Evolutionary conservation across 192 early-diverging fungal genomes (phyloP), one percentile per base, ranked within the genome.

Genomic region (Geranomyces michiganensis): DNA sequence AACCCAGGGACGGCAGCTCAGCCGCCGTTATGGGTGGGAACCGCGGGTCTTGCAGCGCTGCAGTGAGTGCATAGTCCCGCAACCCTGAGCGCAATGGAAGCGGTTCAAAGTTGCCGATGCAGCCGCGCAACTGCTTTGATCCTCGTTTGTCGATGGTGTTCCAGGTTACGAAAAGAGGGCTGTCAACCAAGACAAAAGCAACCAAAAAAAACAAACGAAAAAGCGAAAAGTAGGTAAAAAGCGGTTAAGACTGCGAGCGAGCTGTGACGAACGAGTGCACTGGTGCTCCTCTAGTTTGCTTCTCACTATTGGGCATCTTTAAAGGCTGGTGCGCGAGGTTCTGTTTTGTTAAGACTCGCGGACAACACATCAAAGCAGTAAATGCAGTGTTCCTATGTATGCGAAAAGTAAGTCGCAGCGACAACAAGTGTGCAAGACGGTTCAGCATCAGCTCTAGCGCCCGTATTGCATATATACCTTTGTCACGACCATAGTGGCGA

Each of bases 21-120:
- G 72, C 56, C 10, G 67, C 49, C 2, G 65, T 65, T 12, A 99
- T 93, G 9, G 95, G 94, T 22, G 75, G 45, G 77, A 99, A 99
- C n/a, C 96, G 88, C 19, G 74, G 74, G 80, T 97, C 96, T 21
- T 82, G 73, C 15, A 95, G 82, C 26, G 94, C 89, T 85, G 90
- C 93, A 32, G 85, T 89, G 49, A 94, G 63, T 2, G 94, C 93
- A 68, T 95, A 96, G 43, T 94, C 84, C 30, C 84, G 79, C 27
- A 98, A 73, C 1, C 94, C 93, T 56, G 72, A 62, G 53, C 84
- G 81, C 14, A 98, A 81, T 26, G 82, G 72, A 81, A 90, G 72
- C 9, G 94, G 70, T 2, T 81, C 71, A 76, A 98, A 98, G 68
- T 89, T 96, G 29, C 96, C 96, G 44, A 98, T 97, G 76, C 95